Evolutionary conservation across 208 protist genomes (phyloP), one percentile per base, ranked within the genome.

Genomic region (Leishmania turanica): DNA sequence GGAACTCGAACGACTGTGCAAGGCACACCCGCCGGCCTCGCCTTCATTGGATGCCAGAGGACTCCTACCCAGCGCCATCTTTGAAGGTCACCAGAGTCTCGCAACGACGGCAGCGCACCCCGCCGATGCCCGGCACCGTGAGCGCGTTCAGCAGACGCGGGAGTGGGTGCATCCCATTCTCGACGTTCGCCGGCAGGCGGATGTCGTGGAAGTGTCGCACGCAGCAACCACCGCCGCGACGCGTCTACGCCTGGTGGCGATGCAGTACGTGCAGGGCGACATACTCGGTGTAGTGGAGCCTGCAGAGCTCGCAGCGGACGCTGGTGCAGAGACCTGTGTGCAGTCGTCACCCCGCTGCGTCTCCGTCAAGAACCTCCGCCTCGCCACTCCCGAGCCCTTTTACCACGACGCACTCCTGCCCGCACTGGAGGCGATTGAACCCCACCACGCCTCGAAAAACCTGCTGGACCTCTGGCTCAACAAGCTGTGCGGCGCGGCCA

Each of bases 91-190:
- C 17, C 80, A 90, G 69, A 56, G 69, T 13, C 54, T 65, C 31
- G 84, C 78, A 34, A 56, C 76, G 69, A 34, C 74, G 37, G 5
- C 40, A 13, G 34, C 17, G 19, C 42, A 76, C 53, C 34, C 69
- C 27, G 31, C 27, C 13, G 69, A 51, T 73, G 11, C 4, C 45
- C 45, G 45, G 45, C 21, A 73, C 40, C 8, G 15, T n/a, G 34
- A 45, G n/a, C 24, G 17, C 0, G n/a, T 31, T 15, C 27, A 58
- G 31, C 72, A 42, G 31, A 62, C 72, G n/a, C 54, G 75, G 21
- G 27, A 42, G 21, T 85, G 82, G 82, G 77, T 90, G 19, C 87
- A 90, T 58, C 84, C 87, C 47, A 82, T 90, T 56, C 21, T 90
- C 51, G 87, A 90, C 60, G 84, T 88, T 7, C 81, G 82, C 56